Evolutionary conservation across 768 basidiomycete species (phyloP), one percentile per base, ranked within the genome.

Genomic region (Auricularia heimuer): DNA sequence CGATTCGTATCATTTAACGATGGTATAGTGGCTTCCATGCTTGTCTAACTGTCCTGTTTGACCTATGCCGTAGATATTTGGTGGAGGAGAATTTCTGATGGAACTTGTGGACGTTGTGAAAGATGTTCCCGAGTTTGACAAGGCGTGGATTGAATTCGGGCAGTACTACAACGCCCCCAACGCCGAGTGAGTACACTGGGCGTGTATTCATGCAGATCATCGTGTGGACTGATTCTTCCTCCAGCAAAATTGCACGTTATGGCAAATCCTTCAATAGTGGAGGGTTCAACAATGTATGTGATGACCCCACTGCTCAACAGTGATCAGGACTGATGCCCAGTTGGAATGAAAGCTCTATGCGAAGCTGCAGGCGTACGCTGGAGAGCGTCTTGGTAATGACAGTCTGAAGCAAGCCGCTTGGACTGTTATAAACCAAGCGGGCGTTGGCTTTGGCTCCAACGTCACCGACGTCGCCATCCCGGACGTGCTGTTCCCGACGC

Each of bases 371-470:
- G 33, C 62, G 11, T 62, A 62, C 35, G 62, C 62, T 37, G 62
- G 62, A 12, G 21, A 62, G 35, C 62, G 62, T 6, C 62, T 62
- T 11, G 35, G 35, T 10, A 47, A 62, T n/a, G 62, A 62, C n/a
- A n/a, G n/a, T 6, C 62, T 62, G 4, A 62, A 62, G 35, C 62
- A 62, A n/a, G 62, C 62, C 29, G 62, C 62, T 24, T 62, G 62
- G 62, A 62, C 37, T 33, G 62, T 62, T 0, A 62, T 62, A 7
- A 62, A 62, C 39, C 12, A 66, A 14, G 12, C 68, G 68, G 63
- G 67, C 66, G 37, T 70, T 67, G 34, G 51, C 39, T 47, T 69
- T 64, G 14, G 65, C 24, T 60, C 56, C 18, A 60, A 29, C 56
- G 24, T 60, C 56, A 60, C 24, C 8, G 33, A 29, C 11, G 56